Evolutionary conservation across 345 rosid genomes (phyloP).

Genomic region (Lepidium sativum): DNA sequence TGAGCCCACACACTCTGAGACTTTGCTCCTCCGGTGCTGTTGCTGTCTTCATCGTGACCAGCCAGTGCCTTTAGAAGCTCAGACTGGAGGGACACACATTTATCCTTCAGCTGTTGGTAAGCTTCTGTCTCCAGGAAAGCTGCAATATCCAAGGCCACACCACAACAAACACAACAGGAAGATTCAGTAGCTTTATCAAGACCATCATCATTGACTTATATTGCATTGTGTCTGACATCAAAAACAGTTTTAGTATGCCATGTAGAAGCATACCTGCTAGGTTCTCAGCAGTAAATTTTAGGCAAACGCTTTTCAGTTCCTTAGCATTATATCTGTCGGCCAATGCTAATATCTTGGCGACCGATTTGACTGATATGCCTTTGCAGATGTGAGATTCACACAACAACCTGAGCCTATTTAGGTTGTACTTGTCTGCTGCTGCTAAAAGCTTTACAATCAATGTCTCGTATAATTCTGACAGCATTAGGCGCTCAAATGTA

Average conservation of each 20-base stretch:
- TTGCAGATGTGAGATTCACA: slow-evolving; percentile 89
- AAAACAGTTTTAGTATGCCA: not conserved
- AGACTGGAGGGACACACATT: slow-evolving; percentile 61
- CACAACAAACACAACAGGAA: not conserved
- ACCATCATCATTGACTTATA: not conserved
- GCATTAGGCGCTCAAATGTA: slow-evolving; percentile 31
- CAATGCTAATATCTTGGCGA: slow-evolving; percentile 79
- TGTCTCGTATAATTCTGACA: slow-evolving; percentile 59
- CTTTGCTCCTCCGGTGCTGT: slow-evolving; percentile 57
- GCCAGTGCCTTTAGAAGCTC: slow-evolving; percentile 87
- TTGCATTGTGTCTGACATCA: not conserved
- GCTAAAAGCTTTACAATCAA: slow-evolving; percentile 61
- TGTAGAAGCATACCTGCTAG: slow-evolving; percentile 63
- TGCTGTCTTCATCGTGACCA: slow-evolving; percentile 56
- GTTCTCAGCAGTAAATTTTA: slow-evolving; percentile 69
- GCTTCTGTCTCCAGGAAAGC: slow-evolving; percentile 93
- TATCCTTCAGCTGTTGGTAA: slow-evolving; percentile 65
- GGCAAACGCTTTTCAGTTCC: slow-evolving; percentile 66
- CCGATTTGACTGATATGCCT: slow-evolving; percentile 60
- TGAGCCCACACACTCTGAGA: slow-evolving; percentile 82
- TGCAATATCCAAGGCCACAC: slow-evolving; percentile 22
- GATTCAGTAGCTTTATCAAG: not conserved
- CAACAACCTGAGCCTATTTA: slow-evolving; percentile 68
- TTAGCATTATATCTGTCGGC: slow-evolving; percentile 85
- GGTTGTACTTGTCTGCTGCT: slow-evolving; percentile 69